Base-by-base conservation (phyloP, 2,329 filamentous ascomycete genomes). In the Fusarium buharicum region DNA sequence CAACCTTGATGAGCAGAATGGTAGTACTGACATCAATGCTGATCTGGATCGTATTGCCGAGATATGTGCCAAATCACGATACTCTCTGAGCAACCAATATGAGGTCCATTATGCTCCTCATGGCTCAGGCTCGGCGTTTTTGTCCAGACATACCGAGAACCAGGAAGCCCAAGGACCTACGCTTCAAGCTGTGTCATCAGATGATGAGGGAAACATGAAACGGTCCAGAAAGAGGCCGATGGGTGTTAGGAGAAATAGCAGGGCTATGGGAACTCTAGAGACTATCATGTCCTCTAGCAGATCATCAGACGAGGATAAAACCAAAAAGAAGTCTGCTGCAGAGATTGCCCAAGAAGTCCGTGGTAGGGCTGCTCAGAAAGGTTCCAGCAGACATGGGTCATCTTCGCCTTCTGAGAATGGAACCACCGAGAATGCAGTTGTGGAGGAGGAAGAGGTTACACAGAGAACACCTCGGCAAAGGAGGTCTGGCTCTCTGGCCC, bases 211-310 rank as follows among this genome's bases (percentile, higher is more conserved):
- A 11, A 74, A 67, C 33, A 70, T 74, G 18, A 73, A 72, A 22
- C 72, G 75, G 11, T 75, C 77, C 3, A 74, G 74, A 47, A 78
- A 77, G 62, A 75, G 81, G 17, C 76, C 80, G 17, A 77, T 76
- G 38, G 75, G 74, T 0, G 72, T 72, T 2, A 76, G 82, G 34
- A 76, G 81, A 37, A 80, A 79, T 49, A 86, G 83, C 55, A 77
- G 78, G 20, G 86, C 86, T 6, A 85, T 88, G 72, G 84, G 85
- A 4, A 88, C 85, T 1, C 73, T 89, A 4, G 86, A 89, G 67
- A 89, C 86, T 1, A 89, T 89, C 68, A 88, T 88, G 79, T 88
- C 85, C 20, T 86, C 84, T 0, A 88, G 86, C 58, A 81, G 85
- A 22, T 88, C 86, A 2, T 88, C 86, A 0, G 85, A 87, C 20